phyloP scores from a whole-genome alignment of 768 basidiomycete species.

The Amanita subjunquillea region DNA sequence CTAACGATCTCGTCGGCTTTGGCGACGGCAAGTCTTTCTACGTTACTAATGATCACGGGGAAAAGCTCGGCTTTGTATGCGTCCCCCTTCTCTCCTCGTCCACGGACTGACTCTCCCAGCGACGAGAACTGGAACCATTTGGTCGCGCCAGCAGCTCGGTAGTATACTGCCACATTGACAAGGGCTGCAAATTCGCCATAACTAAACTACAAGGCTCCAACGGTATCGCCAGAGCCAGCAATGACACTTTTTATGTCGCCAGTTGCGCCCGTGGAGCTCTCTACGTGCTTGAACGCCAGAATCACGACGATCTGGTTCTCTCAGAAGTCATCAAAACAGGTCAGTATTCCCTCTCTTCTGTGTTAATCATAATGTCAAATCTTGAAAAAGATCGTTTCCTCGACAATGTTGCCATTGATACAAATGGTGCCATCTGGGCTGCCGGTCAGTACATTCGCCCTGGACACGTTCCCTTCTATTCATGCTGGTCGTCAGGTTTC shows the following conservation, averaged over 20 bases:
- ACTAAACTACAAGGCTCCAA: slow-evolving; percentile 42
- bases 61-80: slow-evolving; percentile 45
- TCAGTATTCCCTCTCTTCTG: slow-evolving; percentile 10
- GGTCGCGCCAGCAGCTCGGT: slow-evolving; percentile 35
- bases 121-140: slow-evolving; percentile 20
- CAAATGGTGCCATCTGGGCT: slow-evolving; percentile 50
- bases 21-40: slow-evolving; percentile 55
- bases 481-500: slow-evolving; percentile 23
- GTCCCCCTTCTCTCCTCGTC: background rate
- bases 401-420: slow-evolving; percentile 56
- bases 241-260: slow-evolving; percentile 58
- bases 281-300: slow-evolving; percentile 44
- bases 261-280: slow-evolving; percentile 34
- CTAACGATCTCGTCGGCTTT: slow-evolving; percentile 65
- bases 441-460: slow-evolving; percentile 31
- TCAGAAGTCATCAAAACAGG: slow-evolving; percentile 46
- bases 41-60: slow-evolving; percentile 58
- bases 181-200: slow-evolving; percentile 53
- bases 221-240: slow-evolving; percentile 47
- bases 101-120: slow-evolving; percentile 7
- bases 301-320: slow-evolving; percentile 46
- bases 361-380: no score
- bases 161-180: slow-evolving; percentile 50
- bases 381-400: slow-evolving; percentile 30
- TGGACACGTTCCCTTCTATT: background rate